A percentile compares a stretch with the other conserved stretches of the same genome.
These are phyloP conservation scores for Penicillium manginii DNA, from an alignment of 495 filamentous ascomycete genomes.

Conservation along the genomic window DNA sequence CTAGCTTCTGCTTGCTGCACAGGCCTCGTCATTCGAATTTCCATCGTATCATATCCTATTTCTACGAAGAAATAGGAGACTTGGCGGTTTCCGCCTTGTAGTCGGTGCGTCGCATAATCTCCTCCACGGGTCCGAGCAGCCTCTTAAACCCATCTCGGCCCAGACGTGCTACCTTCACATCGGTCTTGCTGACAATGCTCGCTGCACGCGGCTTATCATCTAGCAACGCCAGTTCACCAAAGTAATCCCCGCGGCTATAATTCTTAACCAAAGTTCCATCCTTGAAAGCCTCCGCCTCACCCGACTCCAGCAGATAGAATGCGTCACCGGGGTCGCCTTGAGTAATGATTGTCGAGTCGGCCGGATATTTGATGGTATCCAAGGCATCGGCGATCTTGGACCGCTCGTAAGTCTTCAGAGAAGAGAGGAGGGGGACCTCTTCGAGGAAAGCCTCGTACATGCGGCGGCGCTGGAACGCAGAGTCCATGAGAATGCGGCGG, in stretches of 20 bases:
- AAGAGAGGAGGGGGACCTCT: conserved; percentile 86
- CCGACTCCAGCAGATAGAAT: conserved; percentile 89
- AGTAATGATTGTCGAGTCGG: conserved; percentile 80
- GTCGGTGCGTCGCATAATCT: conserved; percentile 89
- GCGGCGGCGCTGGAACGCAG: conserved; percentile 89
- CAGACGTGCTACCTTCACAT: conserved; percentile 90
- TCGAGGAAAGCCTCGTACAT: conserved; percentile 99
- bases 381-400: conserved; percentile 96
- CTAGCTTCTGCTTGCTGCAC: not conserved
- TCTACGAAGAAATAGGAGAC: conserved; percentile 30
- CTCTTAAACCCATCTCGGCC: conserved; percentile 95
- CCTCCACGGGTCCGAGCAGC: conserved; percentile 87
- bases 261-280: conserved; percentile 67
- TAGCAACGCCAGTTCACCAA: conserved; percentile 90
- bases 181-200: conserved; percentile 75
- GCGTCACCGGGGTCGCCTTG: conserved; percentile 91
- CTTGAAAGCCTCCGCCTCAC: conserved; percentile 87
- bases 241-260: conserved; percentile 93
- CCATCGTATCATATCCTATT: conserved; percentile 30
- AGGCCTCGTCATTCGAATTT: conserved; percentile 2
- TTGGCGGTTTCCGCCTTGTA: conserved; percentile 43
- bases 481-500: conserved; percentile 97
- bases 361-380: conserved; percentile 82
- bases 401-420: conserved; percentile 86
- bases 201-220: conserved; percentile 95